Evolutionary conservation across 164 flowering plant species (phyloP).

Genomic region (Piper betle): DNA sequence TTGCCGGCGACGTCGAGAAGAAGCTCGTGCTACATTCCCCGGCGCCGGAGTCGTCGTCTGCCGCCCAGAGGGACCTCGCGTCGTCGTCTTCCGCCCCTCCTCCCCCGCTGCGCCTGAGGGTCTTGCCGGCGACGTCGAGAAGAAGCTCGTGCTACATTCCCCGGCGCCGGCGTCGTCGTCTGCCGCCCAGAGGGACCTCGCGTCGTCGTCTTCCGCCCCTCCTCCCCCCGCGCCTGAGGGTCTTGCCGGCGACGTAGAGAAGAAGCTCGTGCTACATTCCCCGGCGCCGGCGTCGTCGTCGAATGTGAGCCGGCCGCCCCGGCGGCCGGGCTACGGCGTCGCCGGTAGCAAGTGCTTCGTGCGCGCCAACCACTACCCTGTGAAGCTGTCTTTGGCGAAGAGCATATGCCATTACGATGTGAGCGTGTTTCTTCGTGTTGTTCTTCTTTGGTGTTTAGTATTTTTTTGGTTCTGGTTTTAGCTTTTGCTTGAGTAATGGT

Average conservation of each 20-base stretch:
- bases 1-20: background rate
- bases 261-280: background rate
- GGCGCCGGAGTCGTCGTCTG: background rate
- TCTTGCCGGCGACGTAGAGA: background rate
- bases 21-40: background rate
- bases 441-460: background rate
- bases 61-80: background rate
- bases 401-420: conserved; percentile 67
- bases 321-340: conserved; percentile 43
- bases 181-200: background rate
- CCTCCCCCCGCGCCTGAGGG: background rate
- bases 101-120: background rate
- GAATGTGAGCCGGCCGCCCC: conserved; percentile 20
- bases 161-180: background rate
- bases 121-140: background rate
- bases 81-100: background rate
- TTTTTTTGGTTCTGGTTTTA: background rate
- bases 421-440: conserved; percentile 4
- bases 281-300: conserved; percentile 28
- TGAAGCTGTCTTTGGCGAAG: conserved; percentile 19
- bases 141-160: background rate
- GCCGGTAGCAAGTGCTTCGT: conserved; percentile 29
- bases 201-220: background rate
- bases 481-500: background rate
- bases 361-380: conserved; percentile 60